A percentile compares a stretch with the other conserved stretches of the same genome.
These are phyloP conservation scores for Eucalyptus pauciflora DNA, from an alignment of 345 rosid genomes.

Conservation along the genomic window DNA sequence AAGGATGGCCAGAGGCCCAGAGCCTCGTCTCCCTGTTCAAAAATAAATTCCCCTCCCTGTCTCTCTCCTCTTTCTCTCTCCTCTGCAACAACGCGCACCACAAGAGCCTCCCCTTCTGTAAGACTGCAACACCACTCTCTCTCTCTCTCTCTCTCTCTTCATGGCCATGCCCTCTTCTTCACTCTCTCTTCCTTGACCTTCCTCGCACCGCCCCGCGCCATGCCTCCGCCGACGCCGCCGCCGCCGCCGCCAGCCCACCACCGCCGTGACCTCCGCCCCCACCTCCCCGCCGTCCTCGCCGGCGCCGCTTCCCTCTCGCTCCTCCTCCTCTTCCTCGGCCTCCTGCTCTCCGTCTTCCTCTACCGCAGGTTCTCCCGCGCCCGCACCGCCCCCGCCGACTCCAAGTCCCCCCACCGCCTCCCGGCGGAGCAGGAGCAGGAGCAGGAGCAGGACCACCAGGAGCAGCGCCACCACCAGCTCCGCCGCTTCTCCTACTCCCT, in stretches of 20 bases:
- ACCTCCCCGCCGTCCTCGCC: constrained; percentile 1
- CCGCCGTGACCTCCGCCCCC: not conserved
- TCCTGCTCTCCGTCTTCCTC: constrained; percentile 7
- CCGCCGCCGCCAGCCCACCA: not conserved
- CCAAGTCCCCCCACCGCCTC: constrained; percentile 26
- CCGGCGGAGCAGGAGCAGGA: not conserved
- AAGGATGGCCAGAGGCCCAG: not conserved
- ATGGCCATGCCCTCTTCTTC: not conserved
- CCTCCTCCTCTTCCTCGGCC: constrained; percentile 12
- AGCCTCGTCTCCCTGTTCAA: not conserved
- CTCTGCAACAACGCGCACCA: not conserved
- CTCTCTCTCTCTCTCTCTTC: not conserved
- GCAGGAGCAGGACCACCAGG: no score
- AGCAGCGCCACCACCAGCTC: not conserved
- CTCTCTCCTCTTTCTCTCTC: not conserved
- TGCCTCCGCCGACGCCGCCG: not conserved
- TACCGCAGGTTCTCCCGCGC: constrained; percentile 57
- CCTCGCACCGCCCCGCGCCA: not conserved
- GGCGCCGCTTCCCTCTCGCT: constrained; percentile 15
- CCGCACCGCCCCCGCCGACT: constrained; percentile 74
- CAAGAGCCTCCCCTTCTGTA: no score
- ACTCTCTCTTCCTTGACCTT: not conserved
- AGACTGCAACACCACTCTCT: not conserved
- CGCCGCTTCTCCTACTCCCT: constrained; percentile 55
- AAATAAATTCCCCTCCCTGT: not conserved